Evolutionary conservation across 1,284 basidiomycete species (phyloP), one percentile per base, ranked within the genome.

Genomic region (Sanghuangporus sanghuang): DNA sequence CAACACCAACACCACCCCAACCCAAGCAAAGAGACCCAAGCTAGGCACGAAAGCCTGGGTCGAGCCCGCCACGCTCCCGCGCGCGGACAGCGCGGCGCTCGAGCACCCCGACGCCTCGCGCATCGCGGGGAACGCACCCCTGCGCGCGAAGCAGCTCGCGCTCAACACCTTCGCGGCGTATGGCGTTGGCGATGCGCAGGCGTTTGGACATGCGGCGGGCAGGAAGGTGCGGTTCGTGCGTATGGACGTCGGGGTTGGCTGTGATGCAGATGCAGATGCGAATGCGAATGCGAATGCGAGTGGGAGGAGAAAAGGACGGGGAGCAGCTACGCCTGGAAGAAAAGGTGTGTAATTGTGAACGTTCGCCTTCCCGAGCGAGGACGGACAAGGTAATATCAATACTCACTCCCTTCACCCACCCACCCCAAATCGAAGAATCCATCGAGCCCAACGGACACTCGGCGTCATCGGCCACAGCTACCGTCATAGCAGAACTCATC

Each of bases 81-180:
- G 81, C 67, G 58, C 62, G 12, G 32, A 44, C 14, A 2, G n/a
- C 27, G 21, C 35, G 21, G 27, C 32, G 18, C 52, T 59, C n/a
- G 48, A 44, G 5, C 78, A 80, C 69, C 80, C 79, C 46, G 81
- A 86, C 67, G 76, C 80, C 35, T 79, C 82, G 8, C 70, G 76
- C 32, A 83, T 88, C 67, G 72, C 74, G 6, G 87, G 87, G 2
- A 88, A 86, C 67, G 85, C 80, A 2, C 79, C 85, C 0, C 73
- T 78, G 64, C 79, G 78, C 66, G 79, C 85, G 57, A 89, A 89
- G 68, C 85, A 85, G 66, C 78, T 89, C 58, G 82, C 80, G 59
- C 77, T 82, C 67, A 89, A 89, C 72, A 85, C 84, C 0, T 85
- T 84, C 71, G 82, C 81, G 64, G 76, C 81, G 21, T 89, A 89